Conservation (phyloP, 257 asterid genomes). For the Coffea canephora region DNA sequence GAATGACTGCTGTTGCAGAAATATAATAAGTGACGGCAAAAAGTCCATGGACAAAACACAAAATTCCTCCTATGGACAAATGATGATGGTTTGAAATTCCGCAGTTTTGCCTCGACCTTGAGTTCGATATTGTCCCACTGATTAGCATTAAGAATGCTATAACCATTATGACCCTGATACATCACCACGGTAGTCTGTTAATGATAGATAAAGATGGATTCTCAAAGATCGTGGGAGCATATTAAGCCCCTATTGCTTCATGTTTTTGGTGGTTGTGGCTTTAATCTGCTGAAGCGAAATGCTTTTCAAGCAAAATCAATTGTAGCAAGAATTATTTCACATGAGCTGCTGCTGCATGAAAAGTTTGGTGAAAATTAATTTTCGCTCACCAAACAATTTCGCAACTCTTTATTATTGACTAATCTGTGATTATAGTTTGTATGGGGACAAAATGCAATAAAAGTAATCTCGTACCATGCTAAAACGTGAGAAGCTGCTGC, state of each 20-base stretch:
- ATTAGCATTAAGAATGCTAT: conserved; percentile 52
- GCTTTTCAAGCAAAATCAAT: too few species aligned
- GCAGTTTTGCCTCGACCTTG: conserved; percentile 49
- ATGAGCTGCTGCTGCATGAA: too few species aligned
- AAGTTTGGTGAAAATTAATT: neutral
- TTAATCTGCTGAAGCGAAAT: neutral
- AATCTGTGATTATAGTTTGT: neutral
- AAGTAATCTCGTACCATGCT: conserved; percentile 47
- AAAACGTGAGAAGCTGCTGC: conserved; percentile 70
- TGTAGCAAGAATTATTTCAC: neutral
- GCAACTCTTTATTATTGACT: neutral
- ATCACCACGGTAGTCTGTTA: neutral
- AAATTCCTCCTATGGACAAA: conserved; percentile 58
- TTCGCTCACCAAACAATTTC: neutral
- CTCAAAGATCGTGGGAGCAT: neutral
- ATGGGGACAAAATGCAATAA: neutral
- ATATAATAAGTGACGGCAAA: conserved; percentile 56
- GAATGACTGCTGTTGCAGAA: conserved; percentile 47
- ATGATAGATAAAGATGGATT: neutral
- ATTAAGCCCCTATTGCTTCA: neutral
- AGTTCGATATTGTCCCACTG: conserved; percentile 51
- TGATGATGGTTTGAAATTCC: conserved; percentile 52
- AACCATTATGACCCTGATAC: conserved; percentile 43
- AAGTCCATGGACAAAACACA: conserved; percentile 62
- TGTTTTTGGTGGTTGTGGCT: too few species aligned